Evolutionary conservation across 2,329 filamentous ascomycete genomes (phyloP), one percentile per base, ranked within the genome.

Genomic region (Pseudophaeomoniella oleicola): DNA sequence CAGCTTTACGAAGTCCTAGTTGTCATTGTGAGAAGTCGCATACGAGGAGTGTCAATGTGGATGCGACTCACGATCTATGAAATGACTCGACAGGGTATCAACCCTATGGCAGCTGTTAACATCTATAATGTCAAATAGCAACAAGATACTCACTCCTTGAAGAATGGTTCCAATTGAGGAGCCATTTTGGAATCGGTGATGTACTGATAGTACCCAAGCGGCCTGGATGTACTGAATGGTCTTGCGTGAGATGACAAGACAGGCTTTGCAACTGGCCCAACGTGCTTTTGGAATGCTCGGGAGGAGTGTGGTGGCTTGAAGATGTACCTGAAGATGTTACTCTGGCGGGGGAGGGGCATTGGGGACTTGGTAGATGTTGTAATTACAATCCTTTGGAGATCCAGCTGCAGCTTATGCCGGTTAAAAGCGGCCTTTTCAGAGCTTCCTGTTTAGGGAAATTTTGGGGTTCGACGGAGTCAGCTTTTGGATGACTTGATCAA

Each of bases 111-210:
- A 27, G 22, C 22, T 27, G 22, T 27, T n/a, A 9, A n/a, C 22
- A 27, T 27, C 22, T 9, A 27, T n/a, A 6, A 27, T 9, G n/a
- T 27, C 9, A 6, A 27, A 27, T 27, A 27, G 22, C 22, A 6
- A n/a, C n/a, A n/a, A n/a, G n/a, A n/a, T n/a, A 52, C 62, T 42
- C 49, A 69, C 72, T 94, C 78, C 63, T 84, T 78, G 71, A 94
- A 96, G 69, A 81, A 96, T 45, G 78, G 71, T 59, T 94, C 84
- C 49, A 98, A 76, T 59, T 92, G 75, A 42, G 86, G 84, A 39
- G 85, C 84, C 83, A 94, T 94, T 58, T 75, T 81, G 63, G 45
- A 40, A 50, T 64, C 58, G 47, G 54, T 55, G 45, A 65, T 62
- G 43, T 59, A 47, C 39, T 58, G 59, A 61, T 64, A 64, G 43